Conservation (phyloP, 164 flowering plant species). For the Pachysandra terminalis region DNA sequence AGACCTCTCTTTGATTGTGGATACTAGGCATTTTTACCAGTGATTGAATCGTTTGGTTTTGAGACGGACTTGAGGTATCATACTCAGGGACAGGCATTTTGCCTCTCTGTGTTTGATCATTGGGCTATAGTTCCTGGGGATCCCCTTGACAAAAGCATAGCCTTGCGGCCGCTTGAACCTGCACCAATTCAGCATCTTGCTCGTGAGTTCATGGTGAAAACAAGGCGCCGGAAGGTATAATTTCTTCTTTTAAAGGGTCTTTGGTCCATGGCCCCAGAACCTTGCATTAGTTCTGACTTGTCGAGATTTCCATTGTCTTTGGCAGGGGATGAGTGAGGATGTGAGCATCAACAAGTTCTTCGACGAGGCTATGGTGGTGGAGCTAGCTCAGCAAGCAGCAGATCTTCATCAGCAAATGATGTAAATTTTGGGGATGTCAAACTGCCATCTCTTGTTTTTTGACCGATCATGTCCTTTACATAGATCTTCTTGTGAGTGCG, state of each 20-base stretch:
- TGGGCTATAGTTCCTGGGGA: constrained; percentile 99
- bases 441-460: too few relatives aligned
- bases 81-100: constrained; percentile 97
- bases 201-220: constrained; percentile 98
- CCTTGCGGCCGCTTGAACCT: constrained; percentile 92
- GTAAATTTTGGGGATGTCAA: constrained; percentile 7
- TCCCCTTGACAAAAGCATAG: constrained; percentile 90
- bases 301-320: constrained; percentile 11
- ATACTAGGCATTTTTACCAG: constrained; percentile 88
- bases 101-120: constrained; percentile 81
- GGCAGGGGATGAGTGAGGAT: constrained; percentile 98
- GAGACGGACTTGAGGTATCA: constrained; percentile 97
- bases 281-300: too few relatives aligned
- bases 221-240: constrained; percentile 92
- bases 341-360: constrained; percentile 96
- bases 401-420: constrained; percentile 68
- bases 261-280: background rate
- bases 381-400: constrained; percentile 86
- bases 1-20: constrained; percentile 3
- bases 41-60: constrained; percentile 97
- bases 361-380: constrained; percentile 94
- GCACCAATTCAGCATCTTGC: constrained; percentile 98
- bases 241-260: background rate
- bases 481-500: too few relatives aligned
- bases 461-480: too few relatives aligned